Evolutionary conservation across 164 flowering plant species (phyloP).

Genomic region (Chimonanthus salicifolius): DNA sequence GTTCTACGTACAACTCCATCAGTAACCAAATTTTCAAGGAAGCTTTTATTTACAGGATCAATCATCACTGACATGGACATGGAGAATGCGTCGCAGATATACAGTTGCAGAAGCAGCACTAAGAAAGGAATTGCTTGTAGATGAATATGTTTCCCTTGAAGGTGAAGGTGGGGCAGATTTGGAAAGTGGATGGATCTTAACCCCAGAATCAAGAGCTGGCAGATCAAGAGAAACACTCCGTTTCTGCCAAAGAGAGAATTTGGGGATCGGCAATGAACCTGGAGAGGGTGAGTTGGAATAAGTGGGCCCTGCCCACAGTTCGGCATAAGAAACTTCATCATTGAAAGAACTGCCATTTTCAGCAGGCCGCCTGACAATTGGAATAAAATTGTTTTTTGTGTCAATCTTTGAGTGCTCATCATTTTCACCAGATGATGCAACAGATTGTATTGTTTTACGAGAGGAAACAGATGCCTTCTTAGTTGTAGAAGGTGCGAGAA

Average conservation of each 20-base stretch:
- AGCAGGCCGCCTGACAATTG: conserved; percentile 15
- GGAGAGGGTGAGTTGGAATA: conserved; percentile 94
- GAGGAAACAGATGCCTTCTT: conserved; percentile 9
- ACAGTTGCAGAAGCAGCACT: conserved; percentile 68
- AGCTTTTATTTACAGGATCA: conserved; percentile 41
- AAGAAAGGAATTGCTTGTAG: conserved; percentile 23
- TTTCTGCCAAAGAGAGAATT: conserved; percentile 57
- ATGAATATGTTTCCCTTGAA: conserved; percentile 35
- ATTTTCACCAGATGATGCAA: conserved; percentile 4
- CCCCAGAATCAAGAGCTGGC: conserved; percentile 29
- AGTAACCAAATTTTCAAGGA: conserved; percentile 18
- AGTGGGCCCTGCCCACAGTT: conserved; percentile 73
- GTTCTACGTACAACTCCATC: conserved; percentile 40
- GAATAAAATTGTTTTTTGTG: conserved; percentile 30
- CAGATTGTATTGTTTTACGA: conserved; percentile 18
- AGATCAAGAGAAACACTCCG: conserved; percentile 72
- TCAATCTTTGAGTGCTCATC: conserved; percentile 3
- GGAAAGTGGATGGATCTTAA: conserved; percentile 37
- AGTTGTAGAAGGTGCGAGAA: conserved; percentile 13
- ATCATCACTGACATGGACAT: conserved; percentile 64
- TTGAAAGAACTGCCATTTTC: conserved; percentile 15
- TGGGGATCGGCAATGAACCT: conserved; percentile 90
- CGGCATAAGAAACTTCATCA: conserved; percentile 33
- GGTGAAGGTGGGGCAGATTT: conserved; percentile 94
- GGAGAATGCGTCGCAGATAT: conserved; percentile 86